Conservation (phyloP, 805 yeast species). For the Saturnispora hagleri region DNA sequence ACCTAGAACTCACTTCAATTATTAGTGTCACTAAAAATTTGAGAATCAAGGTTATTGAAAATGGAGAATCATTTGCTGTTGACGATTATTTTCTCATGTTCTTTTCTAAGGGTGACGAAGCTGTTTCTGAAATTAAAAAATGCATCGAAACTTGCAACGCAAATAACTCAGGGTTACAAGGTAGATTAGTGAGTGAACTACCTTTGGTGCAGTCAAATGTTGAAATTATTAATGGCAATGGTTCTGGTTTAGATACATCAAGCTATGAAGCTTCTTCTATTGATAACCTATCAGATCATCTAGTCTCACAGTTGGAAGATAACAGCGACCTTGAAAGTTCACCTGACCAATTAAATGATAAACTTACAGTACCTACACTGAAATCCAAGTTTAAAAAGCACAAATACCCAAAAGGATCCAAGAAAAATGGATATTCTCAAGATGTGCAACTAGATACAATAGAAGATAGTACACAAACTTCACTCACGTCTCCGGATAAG, state of each 20-base stretch:
- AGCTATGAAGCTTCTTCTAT: constrained; percentile 10
- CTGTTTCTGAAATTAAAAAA: constrained; percentile 32
- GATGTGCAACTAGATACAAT: neutral
- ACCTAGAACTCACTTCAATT: constrained; percentile 46
- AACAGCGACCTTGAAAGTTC: neutral
- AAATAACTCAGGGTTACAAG: constrained; percentile 13
- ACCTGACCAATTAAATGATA: neutral
- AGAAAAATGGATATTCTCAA: neutral
- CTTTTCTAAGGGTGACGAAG: constrained; percentile 42
- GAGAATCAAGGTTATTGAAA: constrained; percentile 52
- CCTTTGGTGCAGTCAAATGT: constrained; percentile 19
- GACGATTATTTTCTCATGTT: constrained; percentile 67
- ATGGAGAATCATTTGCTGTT: constrained; percentile 41
- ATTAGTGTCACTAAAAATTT: constrained; percentile 50
- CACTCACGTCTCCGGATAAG: neutral
- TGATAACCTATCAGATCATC: constrained; percentile 6
- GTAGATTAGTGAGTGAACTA: constrained; percentile 17
- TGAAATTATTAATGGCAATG: constrained; percentile 3
- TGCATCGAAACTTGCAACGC: constrained; percentile 30
- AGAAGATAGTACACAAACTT: neutral
- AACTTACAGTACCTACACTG: neutral
- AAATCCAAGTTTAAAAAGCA: neutral
- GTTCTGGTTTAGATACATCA: neutral
- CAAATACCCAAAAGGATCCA: neutral
- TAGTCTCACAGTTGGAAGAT: neutral